Base-by-base conservation (phyloP, 2,329 filamentous ascomycete genomes). In the Fusarium sp. region DNA sequence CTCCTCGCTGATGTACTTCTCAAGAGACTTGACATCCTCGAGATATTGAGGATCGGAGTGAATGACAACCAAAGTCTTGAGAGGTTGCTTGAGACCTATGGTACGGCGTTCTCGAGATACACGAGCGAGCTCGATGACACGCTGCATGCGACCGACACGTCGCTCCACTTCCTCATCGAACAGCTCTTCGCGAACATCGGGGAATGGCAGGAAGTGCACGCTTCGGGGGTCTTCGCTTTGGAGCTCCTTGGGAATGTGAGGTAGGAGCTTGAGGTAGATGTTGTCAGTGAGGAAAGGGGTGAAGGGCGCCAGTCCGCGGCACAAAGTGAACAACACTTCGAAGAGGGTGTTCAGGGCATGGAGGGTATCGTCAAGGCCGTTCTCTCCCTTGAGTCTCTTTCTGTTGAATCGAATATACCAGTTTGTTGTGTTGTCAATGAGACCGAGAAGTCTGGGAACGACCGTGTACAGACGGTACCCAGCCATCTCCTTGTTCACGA, bases 341-440 rank as follows among this genome's bases (percentile, higher is more conserved):
- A 97, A 98, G 11, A 98, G 88, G 4, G 96, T 95, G 82, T 98
- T 97, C 59, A 99, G 86, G 1, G 95, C 96, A 77, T 97, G 93
- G 54, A 92, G 85, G 14, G 96, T 98, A 79, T 98, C 96, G 17
- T 95, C 88, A 27, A 93, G 82, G 20, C 94, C 94, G 71, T 93
- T 90, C 79, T 97, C 94, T 45, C 95, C 95, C 89, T 97, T 98
- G 73, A 97, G 86, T 59, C 95, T 90, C 81, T 93, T 93, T 59
- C 95, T 89, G 85, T 98, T 98, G 85, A 97, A 97, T 67, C 94
- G 89, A 80, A 98, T 98, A 83, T 98, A 98, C 95, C 95, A 98
- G 82, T 98, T 98, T n/a, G 95, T 98, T 7, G 93, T 94, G 82
- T 97, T 94, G 77, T 98, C 95, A 72, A 98, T 97, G 77, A 97